A percentile compares a stretch with the other conserved stretches of the same genome.
Evolutionary conservation across 2,329 filamentous ascomycete species (phyloP).

Genomic region (Colletotrichum sp.): DNA sequence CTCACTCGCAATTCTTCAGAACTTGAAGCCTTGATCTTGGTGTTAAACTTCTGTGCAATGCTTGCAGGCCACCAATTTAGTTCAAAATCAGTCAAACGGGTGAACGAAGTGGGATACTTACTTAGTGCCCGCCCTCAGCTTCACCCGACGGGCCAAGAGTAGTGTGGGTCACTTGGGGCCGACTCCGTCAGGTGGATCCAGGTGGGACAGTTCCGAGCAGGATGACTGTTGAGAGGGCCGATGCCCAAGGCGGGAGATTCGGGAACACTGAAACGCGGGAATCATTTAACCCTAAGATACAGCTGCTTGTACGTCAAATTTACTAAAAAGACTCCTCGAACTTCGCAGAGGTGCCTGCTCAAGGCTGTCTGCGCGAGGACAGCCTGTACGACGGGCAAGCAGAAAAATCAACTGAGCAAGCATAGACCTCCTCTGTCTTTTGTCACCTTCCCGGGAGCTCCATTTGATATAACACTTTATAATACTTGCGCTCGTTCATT

Average conservation of each 20-base stretch:
- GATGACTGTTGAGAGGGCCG: neutral
- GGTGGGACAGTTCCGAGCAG: no score
- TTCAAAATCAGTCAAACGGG: neutral
- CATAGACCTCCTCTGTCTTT: no score
- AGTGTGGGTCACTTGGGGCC: neutral
- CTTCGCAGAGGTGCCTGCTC: neutral
- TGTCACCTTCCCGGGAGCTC: no score
- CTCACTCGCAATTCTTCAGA: neutral
- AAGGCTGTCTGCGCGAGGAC: neutral
- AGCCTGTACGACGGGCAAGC: neutral
- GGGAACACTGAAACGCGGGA: rapidly evolving
- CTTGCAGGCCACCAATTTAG: rapidly evolving
- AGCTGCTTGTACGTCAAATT: neutral
- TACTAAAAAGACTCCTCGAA: neutral
- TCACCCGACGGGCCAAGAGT: neutral
- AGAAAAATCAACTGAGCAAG: neutral
- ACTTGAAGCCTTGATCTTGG: neutral
- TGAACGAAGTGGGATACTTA: rapidly evolving
- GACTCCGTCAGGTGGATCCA: neutral
- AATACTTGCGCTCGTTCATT: neutral
- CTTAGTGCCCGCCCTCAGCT: neutral
- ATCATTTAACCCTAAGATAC: neutral
- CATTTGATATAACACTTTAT: no score
- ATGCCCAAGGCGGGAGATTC: neutral
- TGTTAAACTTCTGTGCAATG: rapidly evolving